A percentile compares a stretch with the other conserved stretches of the same genome.
Evolutionary conservation across 2,329 filamentous ascomycete species (phyloP).

Genomic region (Didymella keratinophila): DNA sequence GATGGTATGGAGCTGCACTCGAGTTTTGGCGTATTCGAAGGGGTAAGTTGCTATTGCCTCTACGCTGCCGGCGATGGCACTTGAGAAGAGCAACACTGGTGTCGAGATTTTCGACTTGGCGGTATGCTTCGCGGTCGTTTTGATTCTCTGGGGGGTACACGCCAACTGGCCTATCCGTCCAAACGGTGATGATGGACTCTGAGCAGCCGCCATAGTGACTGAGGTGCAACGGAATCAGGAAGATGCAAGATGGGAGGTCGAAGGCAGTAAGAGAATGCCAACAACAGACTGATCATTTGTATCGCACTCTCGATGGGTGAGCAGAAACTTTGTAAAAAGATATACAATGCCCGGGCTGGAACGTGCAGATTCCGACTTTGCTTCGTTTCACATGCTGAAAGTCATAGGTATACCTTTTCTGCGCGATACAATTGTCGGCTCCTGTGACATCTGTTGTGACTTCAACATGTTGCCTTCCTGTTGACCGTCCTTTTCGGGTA

Average conservation of each 20-base stretch:
- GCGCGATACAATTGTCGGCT: neutral
- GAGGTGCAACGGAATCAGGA: neutral
- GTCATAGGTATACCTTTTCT: neutral
- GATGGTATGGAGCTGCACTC: conserved; percentile 37
- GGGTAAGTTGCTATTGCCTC: conserved; percentile 60
- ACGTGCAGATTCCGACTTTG: neutral
- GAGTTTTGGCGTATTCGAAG: conserved; percentile 48
- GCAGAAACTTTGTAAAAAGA: neutral
- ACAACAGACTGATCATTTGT: neutral
- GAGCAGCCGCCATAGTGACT: conserved; percentile 3
- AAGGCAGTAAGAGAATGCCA: neutral
- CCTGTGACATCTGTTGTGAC: neutral
- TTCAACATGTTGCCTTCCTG: neutral
- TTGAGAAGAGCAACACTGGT: conserved; percentile 56
- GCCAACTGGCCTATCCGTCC: neutral
- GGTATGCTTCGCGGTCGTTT: neutral
- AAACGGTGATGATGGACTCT: neutral
- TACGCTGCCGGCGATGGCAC: conserved; percentile 61
- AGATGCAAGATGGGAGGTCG: neutral
- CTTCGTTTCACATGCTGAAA: neutral
- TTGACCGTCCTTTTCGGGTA: neutral
- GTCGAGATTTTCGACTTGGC: conserved; percentile 16
- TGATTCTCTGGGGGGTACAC: neutral
- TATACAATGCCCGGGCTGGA: neutral
- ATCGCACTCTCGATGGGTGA: neutral